Base-by-base conservation (phyloP, 129 eudicot genomes). In the Kitagawia praeruptora region DNA sequence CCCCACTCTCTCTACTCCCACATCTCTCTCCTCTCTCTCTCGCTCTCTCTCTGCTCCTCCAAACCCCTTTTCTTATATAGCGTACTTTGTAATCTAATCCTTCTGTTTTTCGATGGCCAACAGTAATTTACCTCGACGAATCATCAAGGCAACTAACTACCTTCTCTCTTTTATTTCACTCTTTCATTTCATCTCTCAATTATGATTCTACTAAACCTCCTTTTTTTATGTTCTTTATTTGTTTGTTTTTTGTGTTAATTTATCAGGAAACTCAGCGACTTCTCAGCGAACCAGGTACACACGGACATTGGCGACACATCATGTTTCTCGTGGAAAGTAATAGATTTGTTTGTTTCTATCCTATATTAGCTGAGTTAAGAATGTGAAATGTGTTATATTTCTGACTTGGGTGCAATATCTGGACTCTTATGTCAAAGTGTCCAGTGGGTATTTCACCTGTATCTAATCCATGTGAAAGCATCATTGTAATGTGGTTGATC, bases 231-330 rank as follows among this genome's bases (percentile, higher is more conserved):
- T 8, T 42, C 34, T 41, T 21, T 4, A 37, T 39, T 41, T 72
- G 8, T 70, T 54, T 42, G 28, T 46, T 3, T 71, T 70, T 61
- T 61, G 3, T 25, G 11, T 79, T 0, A 28, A 37, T 86, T 19
- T 74, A 14, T 61, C 83, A 95, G 98, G 98, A 92, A 80, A 92
- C 98, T 40, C 98, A 95, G 86, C 97, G 98, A 25, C 94, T 95
- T 78, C 92, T 95, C 75, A 95, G 98, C 79, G 98, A 95, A 81
- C 98, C 98, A 81, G 97, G 97, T 95, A 72, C 23, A n/a, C n/a
- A n/a, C n/a, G 25, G 28, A 70, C 47, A 70, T 38, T 70, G 75
- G 8, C 45, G 5, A 37, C 42, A 18, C 13, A 25, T 70, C 25
- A 34, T 70, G 16, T 70, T 34, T 70, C 41, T 39, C 1, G n/a